These are phyloP conservation scores for Hanseniaspora guilliermondii DNA, from an alignment of 805 yeast species.

Conservation along the genomic window DNA sequence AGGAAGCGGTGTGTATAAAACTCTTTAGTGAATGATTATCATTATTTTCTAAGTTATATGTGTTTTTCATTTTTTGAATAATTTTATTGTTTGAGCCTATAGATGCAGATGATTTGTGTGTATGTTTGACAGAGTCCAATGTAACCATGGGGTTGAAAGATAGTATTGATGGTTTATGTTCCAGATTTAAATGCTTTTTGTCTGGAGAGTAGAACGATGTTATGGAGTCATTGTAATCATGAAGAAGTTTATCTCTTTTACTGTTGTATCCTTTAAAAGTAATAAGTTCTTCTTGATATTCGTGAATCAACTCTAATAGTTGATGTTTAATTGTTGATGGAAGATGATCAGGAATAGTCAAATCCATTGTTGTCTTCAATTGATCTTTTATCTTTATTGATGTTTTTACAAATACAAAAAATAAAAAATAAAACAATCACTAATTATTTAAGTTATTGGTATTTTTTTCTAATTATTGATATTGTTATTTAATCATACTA, in stretches of 20 bases:
- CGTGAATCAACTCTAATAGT: slow-evolving; percentile 35
- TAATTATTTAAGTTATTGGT: no score
- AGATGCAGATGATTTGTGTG: background rate
- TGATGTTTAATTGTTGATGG: slow-evolving; percentile 29
- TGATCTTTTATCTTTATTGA: background rate
- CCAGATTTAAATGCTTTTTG: background rate
- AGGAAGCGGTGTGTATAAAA: background rate
- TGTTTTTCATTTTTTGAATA: slow-evolving; percentile 1
- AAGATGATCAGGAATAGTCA: slow-evolving; percentile 35
- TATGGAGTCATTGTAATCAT: slow-evolving; percentile 14
- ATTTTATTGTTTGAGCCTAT: background rate
- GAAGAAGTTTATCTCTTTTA: slow-evolving; percentile 32
- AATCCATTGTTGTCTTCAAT: slow-evolving; percentile 29
- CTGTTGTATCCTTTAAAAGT: slow-evolving; percentile 62
- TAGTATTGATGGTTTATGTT: background rate
- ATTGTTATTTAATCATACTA: no score
- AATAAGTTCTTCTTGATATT: slow-evolving; percentile 54
- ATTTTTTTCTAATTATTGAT: no score
- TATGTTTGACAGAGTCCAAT: background rate
- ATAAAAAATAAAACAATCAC: no score
- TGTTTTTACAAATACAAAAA: background rate
- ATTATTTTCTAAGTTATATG: slow-evolving; percentile 2
- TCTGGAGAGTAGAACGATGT: background rate
- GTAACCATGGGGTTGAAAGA: slow-evolving; percentile 2
- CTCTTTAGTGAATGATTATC: background rate